Evolutionary conservation across 768 basidiomycete species (phyloP).

Genomic region (Leccinum imitatum): DNA sequence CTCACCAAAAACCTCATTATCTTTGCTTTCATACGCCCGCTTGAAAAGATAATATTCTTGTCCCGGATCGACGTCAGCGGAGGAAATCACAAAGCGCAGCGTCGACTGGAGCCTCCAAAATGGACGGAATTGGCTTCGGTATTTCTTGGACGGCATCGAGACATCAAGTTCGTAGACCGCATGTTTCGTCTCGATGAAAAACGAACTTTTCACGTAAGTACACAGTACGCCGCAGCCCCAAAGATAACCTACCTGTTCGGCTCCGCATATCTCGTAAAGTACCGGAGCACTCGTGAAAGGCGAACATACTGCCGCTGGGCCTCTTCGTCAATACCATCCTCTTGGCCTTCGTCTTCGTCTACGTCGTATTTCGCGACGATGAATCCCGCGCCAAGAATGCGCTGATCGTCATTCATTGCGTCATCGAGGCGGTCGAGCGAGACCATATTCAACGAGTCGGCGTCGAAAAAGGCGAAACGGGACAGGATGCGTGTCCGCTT

Average conservation of each 20-base stretch:
- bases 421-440: conserved; percentile 19
- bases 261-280: conserved; percentile 50
- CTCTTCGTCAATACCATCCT: conserved; percentile 43
- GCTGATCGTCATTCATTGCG: conserved; percentile 32
- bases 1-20: conserved; percentile 16
- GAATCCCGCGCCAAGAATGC: conserved; percentile 57
- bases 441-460: conserved; percentile 43
- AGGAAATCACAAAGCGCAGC: conserved; percentile 47
- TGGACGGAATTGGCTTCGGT: conserved; percentile 39
- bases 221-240: conserved; percentile 2
- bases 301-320: conserved; percentile 41
- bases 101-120: conserved; percentile 55
- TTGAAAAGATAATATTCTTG: conserved; percentile 38
- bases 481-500: conserved; percentile 60
- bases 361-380: conserved; percentile 45
- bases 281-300: conserved; percentile 47
- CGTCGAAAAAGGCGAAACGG: conserved; percentile 63
- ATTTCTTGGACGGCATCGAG: conserved; percentile 41
- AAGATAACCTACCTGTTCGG: conserved; percentile 46
- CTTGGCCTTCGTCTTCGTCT: conserved; percentile 65
- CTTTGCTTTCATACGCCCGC: conserved; percentile 23
- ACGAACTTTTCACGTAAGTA: conserved; percentile 41
- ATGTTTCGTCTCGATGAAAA: conserved; percentile 62
- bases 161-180: conserved; percentile 60
- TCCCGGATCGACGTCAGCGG: conserved; percentile 23